Conservation (phyloP, 495 filamentous ascomycete genomes). For the Penicillium simplicissimum region DNA sequence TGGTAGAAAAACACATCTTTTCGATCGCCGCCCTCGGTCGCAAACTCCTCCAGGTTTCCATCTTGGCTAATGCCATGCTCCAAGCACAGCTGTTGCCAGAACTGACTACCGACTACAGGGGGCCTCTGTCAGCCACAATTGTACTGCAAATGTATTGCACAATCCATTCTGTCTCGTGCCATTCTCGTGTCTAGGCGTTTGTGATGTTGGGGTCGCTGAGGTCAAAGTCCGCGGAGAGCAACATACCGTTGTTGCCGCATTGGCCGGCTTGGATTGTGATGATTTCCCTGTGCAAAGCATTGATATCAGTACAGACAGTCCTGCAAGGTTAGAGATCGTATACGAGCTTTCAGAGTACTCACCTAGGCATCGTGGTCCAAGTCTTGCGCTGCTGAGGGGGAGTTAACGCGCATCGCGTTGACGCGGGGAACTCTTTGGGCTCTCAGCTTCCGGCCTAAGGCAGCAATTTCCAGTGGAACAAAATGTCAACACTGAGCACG, state of each 20-base stretch:
- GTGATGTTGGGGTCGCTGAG: slow-evolving; percentile 11
- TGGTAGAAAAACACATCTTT: slow-evolving; percentile 99
- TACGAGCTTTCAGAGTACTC: slow-evolving; percentile 6
- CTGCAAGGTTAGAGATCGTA: not conserved
- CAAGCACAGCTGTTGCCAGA: slow-evolving; percentile 96
- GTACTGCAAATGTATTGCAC: too few relatives aligned
- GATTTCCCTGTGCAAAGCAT: slow-evolving; percentile 74
- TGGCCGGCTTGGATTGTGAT: slow-evolving; percentile 99
- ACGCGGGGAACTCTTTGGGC: slow-evolving; percentile 37
- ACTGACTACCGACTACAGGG: slow-evolving; percentile 78
- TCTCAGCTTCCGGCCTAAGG: slow-evolving; percentile 32
- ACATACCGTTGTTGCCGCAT: slow-evolving; percentile 96
- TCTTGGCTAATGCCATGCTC: slow-evolving; percentile 98
- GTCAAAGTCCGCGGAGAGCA: slow-evolving; percentile 15
- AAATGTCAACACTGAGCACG: slow-evolving; percentile 18
- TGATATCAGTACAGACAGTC: slow-evolving; percentile 5
- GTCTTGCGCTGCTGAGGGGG: slow-evolving; percentile 24
- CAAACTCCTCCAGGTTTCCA: slow-evolving; percentile 93
- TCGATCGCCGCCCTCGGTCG: slow-evolving; percentile 92
- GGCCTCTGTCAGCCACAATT: slow-evolving; percentile 18
- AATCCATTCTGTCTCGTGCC: not conserved
- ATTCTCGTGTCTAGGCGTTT: not conserved
- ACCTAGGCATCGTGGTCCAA: slow-evolving; percentile 47
- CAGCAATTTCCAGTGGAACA: slow-evolving; percentile 14
- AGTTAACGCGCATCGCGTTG: slow-evolving; percentile 45